phyloP scores from a whole-genome alignment of 1,139 yeast genomes.

The Sporopachydermia cereana region DNA sequence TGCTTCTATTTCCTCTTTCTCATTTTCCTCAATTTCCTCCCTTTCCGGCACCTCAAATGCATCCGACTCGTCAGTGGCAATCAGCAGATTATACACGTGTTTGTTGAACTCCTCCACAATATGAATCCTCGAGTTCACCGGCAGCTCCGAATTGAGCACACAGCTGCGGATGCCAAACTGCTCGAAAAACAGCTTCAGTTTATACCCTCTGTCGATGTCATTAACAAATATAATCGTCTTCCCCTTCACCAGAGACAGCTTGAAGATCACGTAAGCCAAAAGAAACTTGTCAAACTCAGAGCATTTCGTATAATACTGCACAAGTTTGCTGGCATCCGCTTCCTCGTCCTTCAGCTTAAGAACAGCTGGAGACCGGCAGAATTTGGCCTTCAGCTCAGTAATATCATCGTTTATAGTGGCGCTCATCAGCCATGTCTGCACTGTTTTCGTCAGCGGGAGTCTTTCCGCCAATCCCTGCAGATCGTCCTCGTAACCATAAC shows the following conservation, averaged over 20 bases:
- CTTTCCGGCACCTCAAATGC: slow-evolving; percentile 38
- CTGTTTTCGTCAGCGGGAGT: slow-evolving; percentile 58
- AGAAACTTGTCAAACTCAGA: slow-evolving; percentile 87
- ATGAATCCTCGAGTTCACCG: slow-evolving; percentile 85
- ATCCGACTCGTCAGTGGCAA: slow-evolving; percentile 89
- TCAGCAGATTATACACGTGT: slow-evolving; percentile 72
- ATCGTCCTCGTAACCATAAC: slow-evolving; percentile 89
- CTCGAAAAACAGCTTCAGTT: slow-evolving; percentile 80
- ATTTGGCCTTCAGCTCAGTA: slow-evolving; percentile 57
- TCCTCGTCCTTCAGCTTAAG: slow-evolving; percentile 64
- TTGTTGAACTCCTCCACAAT: slow-evolving; percentile 93
- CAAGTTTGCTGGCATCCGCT: slow-evolving; percentile 42
- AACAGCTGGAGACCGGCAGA: slow-evolving; percentile 81
- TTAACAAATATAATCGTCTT: slow-evolving; percentile 87
- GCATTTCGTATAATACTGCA: slow-evolving; percentile 80
- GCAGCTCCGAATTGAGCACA: slow-evolving; percentile 85
- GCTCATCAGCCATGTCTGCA: slow-evolving; percentile 91
- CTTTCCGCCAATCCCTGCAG: slow-evolving; percentile 45
- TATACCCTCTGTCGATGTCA: slow-evolving; percentile 89
- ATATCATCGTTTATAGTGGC: slow-evolving; percentile 90
- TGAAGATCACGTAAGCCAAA: slow-evolving; percentile 82
- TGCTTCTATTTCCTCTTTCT: slow-evolving; percentile 25
- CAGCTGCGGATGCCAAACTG: slow-evolving; percentile 90
- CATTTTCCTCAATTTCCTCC: slow-evolving; percentile 29
- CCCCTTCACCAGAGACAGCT: slow-evolving; percentile 79